Evolutionary conservation across 768 basidiomycete species (phyloP), one percentile per base, ranked within the genome.

Genomic region (Boletellus ananiceps): DNA sequence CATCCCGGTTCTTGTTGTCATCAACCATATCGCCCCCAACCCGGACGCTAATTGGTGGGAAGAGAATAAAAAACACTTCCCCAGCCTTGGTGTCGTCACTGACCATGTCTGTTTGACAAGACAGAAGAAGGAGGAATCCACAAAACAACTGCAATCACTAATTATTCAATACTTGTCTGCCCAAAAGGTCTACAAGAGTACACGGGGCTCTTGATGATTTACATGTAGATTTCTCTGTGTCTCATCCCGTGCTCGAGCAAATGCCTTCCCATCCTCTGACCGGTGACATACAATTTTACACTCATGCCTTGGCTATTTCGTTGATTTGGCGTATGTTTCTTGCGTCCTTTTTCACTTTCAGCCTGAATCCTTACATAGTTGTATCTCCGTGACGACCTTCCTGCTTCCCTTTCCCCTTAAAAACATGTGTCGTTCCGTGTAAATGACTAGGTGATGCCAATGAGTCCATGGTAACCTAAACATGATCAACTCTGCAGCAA

Each of bases 11-110:
- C 49, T 61, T 15, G 47, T 61, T 37, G 60, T 61, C 35, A 44
- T 61, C 46, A 61, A 49, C 38, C 60, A 62, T 32, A 51, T 51
- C 9, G 25, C 57, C 8, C 60, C 60, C 3, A 48, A 41, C n/a
- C 60, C 60, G 1, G 51, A 62, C 25, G 21, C 36, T 27, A 19
- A 40, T 12, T 62, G 60, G 60, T 62, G 60, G 60, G 52, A 59
- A 27, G 54, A 52, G 32, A 62, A 62, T 18, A 44, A 56, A 29
- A 58, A 45, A 11, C 57, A 62, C 29, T 59, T 61, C 6, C 47
- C 57, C 2, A 53, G 54, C 11, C 57, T 62, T 15, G 21, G 34
- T 23, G 29, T 40, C 8, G 46, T 51, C 14, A 51, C 44, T 3
- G 57, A 52, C 42, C 59, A 61, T 11, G 34, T 55, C 36, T 61